phyloP scores from a whole-genome alignment of 1,139 yeast species.

The Yamadazyma conglobata region DNA sequence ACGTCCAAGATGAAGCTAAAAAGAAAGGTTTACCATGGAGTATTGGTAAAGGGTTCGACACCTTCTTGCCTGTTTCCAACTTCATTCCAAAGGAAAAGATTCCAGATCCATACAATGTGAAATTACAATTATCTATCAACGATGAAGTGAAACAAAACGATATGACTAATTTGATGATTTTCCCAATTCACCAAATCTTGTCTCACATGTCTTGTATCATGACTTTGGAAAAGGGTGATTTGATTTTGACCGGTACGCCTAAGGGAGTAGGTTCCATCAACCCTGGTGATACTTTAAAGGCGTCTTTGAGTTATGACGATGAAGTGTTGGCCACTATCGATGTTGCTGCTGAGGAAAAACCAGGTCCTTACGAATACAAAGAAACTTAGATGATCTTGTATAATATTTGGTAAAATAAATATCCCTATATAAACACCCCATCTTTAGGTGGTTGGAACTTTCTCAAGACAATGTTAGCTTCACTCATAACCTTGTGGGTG shows the following conservation, averaged over 20 bases:
- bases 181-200: conserved; percentile 78
- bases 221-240: conserved; percentile 88
- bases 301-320: conserved; percentile 56
- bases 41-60: conserved; percentile 94
- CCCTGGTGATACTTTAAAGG: conserved; percentile 76
- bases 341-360: conserved; percentile 58
- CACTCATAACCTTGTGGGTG: conserved; percentile 65
- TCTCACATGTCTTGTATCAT: conserved; percentile 80
- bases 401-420: too few relatives aligned
- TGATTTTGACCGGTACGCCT: conserved; percentile 93
- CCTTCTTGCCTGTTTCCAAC: conserved; percentile 79
- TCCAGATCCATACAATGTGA: conserved; percentile 71
- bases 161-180: conserved; percentile 79
- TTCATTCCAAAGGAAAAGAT: conserved; percentile 65
- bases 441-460: conserved; percentile 67
- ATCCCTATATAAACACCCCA: conserved; percentile 40
- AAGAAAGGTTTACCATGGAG: conserved; percentile 95
- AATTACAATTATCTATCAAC: conserved; percentile 65
- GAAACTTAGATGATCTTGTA: conserved; percentile 39
- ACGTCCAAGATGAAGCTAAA: conserved; percentile 94
- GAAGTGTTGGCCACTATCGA: conserved; percentile 50
- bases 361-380: conserved; percentile 73
- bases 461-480: conserved; percentile 71
- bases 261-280: conserved; percentile 88
- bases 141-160: conserved; percentile 72